Evolutionary conservation across 139 green algal genomes (phyloP).

Genomic region (Diplosphaera chodatii): DNA sequence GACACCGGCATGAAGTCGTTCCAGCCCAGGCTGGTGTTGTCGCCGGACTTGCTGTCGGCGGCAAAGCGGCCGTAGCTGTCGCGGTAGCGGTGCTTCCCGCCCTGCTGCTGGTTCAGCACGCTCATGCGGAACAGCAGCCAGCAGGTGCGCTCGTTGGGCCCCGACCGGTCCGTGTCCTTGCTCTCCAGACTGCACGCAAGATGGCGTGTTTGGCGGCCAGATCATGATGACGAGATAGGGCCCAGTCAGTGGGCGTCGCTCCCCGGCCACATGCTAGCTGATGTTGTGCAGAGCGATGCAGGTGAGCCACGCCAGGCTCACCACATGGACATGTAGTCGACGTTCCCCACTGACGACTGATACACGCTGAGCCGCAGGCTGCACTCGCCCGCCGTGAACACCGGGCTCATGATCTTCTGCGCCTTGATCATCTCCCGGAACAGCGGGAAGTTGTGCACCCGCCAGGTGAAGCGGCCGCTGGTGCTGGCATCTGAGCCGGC

Average conservation of each 20-base stretch:
- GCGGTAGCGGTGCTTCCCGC: constrained; percentile 44
- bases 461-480: constrained; percentile 49
- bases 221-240: no score
- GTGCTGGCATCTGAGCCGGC: background rate
- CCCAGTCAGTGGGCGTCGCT: no score
- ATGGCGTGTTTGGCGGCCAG: no score
- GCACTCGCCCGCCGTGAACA: constrained; percentile 63
- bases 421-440: constrained; percentile 69
- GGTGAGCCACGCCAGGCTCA: no score
- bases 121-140: constrained; percentile 70
- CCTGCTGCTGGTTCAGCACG: constrained; percentile 35
- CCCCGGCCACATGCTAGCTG: no score
- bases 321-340: constrained; percentile 45
- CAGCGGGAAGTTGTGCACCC: constrained; percentile 57
- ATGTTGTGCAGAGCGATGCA: no score
- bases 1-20: constrained; percentile 72
- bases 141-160: constrained; percentile 38
- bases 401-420: constrained; percentile 73
- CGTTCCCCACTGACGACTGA: constrained; percentile 33
- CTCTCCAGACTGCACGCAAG: constrained; percentile 19
- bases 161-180: constrained; percentile 50
- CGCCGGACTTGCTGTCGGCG: constrained; percentile 45
- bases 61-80: constrained; percentile 69
- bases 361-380: constrained; percentile 60
- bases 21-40: constrained; percentile 69